Percentiles rank a stretch among this genome's conserved stretches.
These are phyloP conservation scores for Linnemannia elongata DNA, from an alignment of 192 early-diverging fungal genomes.

Conservation along the genomic window DNA sequence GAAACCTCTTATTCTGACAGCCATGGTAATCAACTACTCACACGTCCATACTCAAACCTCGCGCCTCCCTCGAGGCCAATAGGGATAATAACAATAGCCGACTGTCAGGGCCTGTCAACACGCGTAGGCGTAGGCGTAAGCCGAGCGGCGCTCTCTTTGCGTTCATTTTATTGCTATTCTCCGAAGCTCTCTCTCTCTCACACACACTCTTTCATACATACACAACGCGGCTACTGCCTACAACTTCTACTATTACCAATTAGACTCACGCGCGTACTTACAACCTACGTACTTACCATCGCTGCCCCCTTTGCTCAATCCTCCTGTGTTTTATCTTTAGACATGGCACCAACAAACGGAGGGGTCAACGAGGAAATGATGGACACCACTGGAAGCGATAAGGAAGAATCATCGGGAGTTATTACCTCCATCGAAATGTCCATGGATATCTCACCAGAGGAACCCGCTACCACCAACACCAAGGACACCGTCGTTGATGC, in stretches of 20 bases:
- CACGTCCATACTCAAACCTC: not conserved
- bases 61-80: not conserved
- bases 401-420: not conserved
- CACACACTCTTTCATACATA: not conserved
- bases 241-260: not conserved
- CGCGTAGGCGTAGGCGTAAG: not conserved
- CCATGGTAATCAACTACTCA: not conserved
- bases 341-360: slow-evolving; percentile 5
- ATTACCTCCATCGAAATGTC: not conserved
- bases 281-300: too few species aligned
- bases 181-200: not conserved
- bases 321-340: not conserved
- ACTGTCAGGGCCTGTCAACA: not conserved
- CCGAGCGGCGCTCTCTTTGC: not conserved
- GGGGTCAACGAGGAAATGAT: not conserved
- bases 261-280: not conserved
- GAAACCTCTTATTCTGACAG: not conserved
- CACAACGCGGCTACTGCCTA: not conserved
- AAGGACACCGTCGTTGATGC: not conserved
- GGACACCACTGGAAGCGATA: not conserved
- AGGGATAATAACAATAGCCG: not conserved
- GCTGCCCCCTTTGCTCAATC: not conserved
- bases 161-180: not conserved
- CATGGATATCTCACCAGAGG: slow-evolving; percentile 3
- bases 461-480: not conserved